Evolutionary conservation across 768 basidiomycete genomes (phyloP).

Genomic region (Kwoniella newhampshirensis): DNA sequence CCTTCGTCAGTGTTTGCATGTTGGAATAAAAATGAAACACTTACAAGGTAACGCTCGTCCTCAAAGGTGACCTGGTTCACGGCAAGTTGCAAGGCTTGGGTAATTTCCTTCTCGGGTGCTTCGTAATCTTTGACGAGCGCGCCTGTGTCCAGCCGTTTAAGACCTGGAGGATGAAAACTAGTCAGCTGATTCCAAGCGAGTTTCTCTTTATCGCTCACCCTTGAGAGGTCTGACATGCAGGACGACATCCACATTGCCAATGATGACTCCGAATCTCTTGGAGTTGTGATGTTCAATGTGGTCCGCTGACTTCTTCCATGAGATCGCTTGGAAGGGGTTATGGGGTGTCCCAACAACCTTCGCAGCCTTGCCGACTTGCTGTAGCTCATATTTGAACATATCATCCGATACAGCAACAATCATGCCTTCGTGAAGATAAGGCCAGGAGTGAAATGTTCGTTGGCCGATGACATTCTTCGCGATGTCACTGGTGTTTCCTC

Average conservation of each 20-base stretch:
- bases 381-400: conserved; percentile 74
- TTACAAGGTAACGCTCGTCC: conserved; percentile 65
- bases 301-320: conserved; percentile 81
- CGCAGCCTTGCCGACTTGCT: conserved; percentile 49
- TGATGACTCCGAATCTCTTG: conserved; percentile 82
- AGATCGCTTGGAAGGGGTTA: conserved; percentile 63
- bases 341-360: conserved; percentile 69
- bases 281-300: conserved; percentile 80
- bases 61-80: conserved; percentile 77
- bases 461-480: conserved; percentile 73
- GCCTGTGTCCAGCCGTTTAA: conserved; percentile 83
- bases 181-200: not conserved
- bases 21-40: conserved; percentile 9
- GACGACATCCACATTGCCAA: conserved; percentile 73
- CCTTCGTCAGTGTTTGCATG: conserved; percentile 8
- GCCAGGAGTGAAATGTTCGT: conserved; percentile 82
- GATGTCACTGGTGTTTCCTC: conserved; percentile 67
- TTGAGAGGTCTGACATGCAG: conserved; percentile 88
- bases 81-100: conserved; percentile 83
- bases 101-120: conserved; percentile 71
- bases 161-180: conserved; percentile 58
- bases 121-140: conserved; percentile 96
- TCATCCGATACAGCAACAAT: conserved; percentile 84
- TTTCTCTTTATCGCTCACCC: conserved; percentile 58
- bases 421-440: conserved; percentile 87